Conservation (phyloP, 371 early-diverging fungal genomes). For the Chytridium lagenaria region DNA sequence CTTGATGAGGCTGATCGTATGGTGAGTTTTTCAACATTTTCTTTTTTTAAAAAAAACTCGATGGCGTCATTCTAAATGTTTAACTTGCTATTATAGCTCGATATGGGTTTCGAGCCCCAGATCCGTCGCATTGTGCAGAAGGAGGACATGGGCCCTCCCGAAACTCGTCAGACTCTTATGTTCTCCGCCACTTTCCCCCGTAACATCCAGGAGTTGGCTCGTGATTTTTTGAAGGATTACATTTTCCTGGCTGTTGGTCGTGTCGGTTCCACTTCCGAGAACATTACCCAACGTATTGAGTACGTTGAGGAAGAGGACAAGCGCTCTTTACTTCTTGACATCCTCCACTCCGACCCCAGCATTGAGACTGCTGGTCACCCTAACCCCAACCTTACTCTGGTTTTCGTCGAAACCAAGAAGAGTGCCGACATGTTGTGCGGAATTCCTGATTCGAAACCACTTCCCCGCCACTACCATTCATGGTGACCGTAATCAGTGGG, state of each 20-base stretch:
- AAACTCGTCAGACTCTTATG: conserved; percentile 93
- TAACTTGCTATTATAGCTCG: conserved; percentile 51
- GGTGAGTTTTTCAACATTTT: conserved; percentile 92
- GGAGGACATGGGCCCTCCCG: conserved; percentile 90
- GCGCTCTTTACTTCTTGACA: conserved; percentile 83
- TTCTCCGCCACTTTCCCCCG: conserved; percentile 98
- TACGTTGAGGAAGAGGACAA: conserved; percentile 90
- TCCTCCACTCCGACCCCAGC: conserved; percentile 71
- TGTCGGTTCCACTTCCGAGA: conserved; percentile 95
- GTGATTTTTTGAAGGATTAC: conserved; percentile 93
- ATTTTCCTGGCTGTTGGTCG: conserved; percentile 94
- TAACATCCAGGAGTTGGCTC: conserved; percentile 92
- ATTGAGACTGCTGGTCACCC: conserved; percentile 35
- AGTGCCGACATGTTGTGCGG: conserved; percentile 79
- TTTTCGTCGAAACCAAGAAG: conserved; percentile 78
- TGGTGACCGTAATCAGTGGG: conserved; percentile 95
- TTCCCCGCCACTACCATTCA: conserved; percentile 97
- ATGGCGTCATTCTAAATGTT: not conserved
- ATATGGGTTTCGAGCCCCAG: conserved; percentile 99
- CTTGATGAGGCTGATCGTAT: conserved; percentile 99
- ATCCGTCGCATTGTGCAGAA: conserved; percentile 95
- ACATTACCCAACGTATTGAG: conserved; percentile 92
- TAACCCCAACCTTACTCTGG: conserved; percentile 56
- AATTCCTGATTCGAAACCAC: conserved; percentile 65
- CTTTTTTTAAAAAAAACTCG: not conserved